A percentile compares a stretch with the other conserved stretches of the same genome.
Evolutionary conservation across 371 early-diverging fungal genomes (phyloP).

Genomic region (Blastocladiella emersonii): DNA sequence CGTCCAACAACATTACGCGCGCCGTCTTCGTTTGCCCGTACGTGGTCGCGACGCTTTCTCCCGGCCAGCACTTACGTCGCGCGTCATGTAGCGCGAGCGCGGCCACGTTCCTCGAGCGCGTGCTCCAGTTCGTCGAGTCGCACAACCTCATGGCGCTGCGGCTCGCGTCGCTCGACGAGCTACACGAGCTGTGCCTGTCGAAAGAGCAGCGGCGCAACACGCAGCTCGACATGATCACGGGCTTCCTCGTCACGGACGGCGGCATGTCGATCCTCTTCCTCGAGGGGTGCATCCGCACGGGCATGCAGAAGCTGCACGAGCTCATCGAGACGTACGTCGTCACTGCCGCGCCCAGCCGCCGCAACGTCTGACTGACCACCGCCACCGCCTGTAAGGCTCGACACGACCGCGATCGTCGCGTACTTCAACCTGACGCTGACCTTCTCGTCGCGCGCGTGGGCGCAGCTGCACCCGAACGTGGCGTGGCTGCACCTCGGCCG

Average conservation of each 20-base stretch:
- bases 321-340: neutral
- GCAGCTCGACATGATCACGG: neutral
- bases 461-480: neutral
- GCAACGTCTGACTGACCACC: too few relatives aligned
- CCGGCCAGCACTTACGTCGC: neutral
- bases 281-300: neutral
- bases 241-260: neutral
- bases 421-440: neutral
- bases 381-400: neutral
- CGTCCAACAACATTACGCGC: neutral
- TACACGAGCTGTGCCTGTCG: neutral
- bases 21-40: neutral
- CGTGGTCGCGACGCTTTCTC: neutral
- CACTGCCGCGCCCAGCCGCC: too few relatives aligned
- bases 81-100: neutral
- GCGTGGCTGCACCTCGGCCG: neutral
- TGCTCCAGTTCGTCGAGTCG: neutral
- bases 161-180: neutral
- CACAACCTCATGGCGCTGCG: neutral
- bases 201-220: neutral
- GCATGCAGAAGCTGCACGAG: neutral
- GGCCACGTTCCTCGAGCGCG: neutral
- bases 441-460: neutral
- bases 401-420: neutral
- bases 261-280: neutral